A percentile compares a stretch with the other conserved stretches of the same genome.
Evolutionary conservation across 371 early-diverging fungal genomes (phyloP).

Genomic region (Amoeboaphelidium protococcarum): DNA sequence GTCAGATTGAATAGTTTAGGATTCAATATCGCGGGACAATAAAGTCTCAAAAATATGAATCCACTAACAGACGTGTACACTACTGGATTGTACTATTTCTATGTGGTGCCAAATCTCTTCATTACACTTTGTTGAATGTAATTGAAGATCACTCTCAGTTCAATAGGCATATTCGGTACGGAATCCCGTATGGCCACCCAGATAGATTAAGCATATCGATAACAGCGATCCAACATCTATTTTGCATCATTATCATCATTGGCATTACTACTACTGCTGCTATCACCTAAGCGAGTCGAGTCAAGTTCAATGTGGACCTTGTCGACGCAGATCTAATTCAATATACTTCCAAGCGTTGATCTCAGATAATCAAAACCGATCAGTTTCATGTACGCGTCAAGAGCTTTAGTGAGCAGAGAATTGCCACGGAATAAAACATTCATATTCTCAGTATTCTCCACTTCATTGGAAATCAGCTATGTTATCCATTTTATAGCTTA

Average conservation of each 20-base stretch:
- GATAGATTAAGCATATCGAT: conserved; percentile 11
- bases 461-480: no score
- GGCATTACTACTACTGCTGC: no score
- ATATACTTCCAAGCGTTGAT: conserved; percentile 29
- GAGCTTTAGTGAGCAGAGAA: conserved; percentile 40
- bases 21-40: conserved; percentile 49
- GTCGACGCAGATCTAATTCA: conserved; percentile 23
- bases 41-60: conserved; percentile 47
- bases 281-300: conserved; percentile 14
- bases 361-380: conserved; percentile 38
- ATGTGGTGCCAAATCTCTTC: no score
- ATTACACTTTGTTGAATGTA: no score
- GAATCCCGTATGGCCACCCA: no score
- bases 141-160: no score
- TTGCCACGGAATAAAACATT: conserved; percentile 28
- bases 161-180: no score
- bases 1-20: conserved; percentile 53
- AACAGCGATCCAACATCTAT: conserved; percentile 16
- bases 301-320: conserved; percentile 32
- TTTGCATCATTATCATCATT: conserved; percentile 14
- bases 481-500: no score
- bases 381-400: conserved; percentile 53
- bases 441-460: neutral
- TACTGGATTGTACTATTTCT: no score
- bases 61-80: no score